Conservation (phyloP, 2,329 filamentous ascomycete species). For the Lomentospora prolificans region DNA sequence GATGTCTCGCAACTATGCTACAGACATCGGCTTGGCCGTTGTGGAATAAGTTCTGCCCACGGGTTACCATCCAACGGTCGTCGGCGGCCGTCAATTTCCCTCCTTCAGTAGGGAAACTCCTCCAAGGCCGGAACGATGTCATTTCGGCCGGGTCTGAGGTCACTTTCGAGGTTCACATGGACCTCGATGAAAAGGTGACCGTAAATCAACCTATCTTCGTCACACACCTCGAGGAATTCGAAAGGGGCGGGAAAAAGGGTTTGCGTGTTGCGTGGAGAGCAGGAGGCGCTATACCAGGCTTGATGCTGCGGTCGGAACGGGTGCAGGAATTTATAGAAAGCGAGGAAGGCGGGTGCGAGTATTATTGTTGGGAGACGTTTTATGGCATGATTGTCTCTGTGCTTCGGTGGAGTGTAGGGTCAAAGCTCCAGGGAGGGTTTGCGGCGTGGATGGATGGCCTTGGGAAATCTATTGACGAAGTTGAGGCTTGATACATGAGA, state of each 20-base stretch:
- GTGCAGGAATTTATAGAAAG: conserved; percentile 30
- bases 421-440: conserved; percentile 23
- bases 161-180: conserved; percentile 23
- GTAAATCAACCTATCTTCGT: conserved; percentile 15
- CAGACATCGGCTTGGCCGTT: conserved; percentile 20
- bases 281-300: conserved; percentile 18
- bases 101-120: conserved; percentile 8
- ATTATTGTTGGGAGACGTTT: conserved; percentile 36
- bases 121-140: conserved; percentile 14
- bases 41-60: conserved; percentile 26
- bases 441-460: conserved; percentile 28
- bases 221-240: conserved; percentile 23
- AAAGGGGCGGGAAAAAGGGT: conserved; percentile 20
- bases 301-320: conserved; percentile 27
- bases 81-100: conserved; percentile 9
- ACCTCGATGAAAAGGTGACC: conserved; percentile 15
- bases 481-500: conserved; percentile 12
- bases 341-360: conserved; percentile 24
- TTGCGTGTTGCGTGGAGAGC: conserved; percentile 29
- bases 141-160: conserved; percentile 22
- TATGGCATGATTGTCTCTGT: conserved; percentile 26
- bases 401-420: conserved; percentile 22
- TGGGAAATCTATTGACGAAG: conserved; percentile 18
- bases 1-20: conserved; percentile 21
- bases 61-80: conserved; percentile 17